Evolutionary conservation across 257 asterid species (phyloP).

Genomic region (Linaria vulgaris): DNA sequence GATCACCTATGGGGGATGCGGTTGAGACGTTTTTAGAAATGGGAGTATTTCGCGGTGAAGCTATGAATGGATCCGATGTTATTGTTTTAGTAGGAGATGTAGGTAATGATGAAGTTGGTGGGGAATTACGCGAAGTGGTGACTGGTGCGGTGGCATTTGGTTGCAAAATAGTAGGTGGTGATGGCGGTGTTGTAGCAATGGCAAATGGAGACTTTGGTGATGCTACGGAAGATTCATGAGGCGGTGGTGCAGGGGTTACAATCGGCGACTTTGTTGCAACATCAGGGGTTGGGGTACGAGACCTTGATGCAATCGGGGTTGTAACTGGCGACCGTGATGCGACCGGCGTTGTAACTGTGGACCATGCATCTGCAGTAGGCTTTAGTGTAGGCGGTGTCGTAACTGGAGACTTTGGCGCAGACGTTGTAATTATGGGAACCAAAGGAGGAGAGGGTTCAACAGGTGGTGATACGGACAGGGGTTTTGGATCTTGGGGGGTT

Average conservation of each 20-base stretch:
- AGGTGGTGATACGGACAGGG: slow-evolving; percentile 9
- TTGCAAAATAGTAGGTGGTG: slow-evolving; percentile 8
- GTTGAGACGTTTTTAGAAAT: slow-evolving; percentile 23
- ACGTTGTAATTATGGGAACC: neutral
- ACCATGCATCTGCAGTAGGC: slow-evolving; percentile 12
- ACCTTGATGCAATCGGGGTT: neutral
- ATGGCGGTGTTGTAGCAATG: slow-evolving; percentile 14
- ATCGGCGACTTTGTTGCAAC: slow-evolving; percentile 2
- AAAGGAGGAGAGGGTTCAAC: neutral
- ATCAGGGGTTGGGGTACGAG: slow-evolving; percentile 5
- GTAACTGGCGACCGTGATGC: neutral
- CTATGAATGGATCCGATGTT: slow-evolving; percentile 23
- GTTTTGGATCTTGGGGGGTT: too few species aligned
- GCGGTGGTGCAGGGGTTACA: slow-evolving; percentile 12
- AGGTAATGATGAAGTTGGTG: slow-evolving; percentile 16
- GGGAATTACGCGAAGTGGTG: slow-evolving; percentile 29
- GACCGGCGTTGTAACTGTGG: neutral
- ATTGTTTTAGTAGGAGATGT: slow-evolving; percentile 23
- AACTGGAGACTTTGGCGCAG: neutral
- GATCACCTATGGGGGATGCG: neutral
- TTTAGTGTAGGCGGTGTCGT: neutral
- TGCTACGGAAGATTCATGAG: neutral
- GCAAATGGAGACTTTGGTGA: slow-evolving; percentile 12
- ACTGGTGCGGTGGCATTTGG: neutral
- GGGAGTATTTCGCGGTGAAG: slow-evolving; percentile 21